phyloP scores from a whole-genome alignment of 2,329 filamentous ascomycete species.

The Trichoderma breve region DNA sequence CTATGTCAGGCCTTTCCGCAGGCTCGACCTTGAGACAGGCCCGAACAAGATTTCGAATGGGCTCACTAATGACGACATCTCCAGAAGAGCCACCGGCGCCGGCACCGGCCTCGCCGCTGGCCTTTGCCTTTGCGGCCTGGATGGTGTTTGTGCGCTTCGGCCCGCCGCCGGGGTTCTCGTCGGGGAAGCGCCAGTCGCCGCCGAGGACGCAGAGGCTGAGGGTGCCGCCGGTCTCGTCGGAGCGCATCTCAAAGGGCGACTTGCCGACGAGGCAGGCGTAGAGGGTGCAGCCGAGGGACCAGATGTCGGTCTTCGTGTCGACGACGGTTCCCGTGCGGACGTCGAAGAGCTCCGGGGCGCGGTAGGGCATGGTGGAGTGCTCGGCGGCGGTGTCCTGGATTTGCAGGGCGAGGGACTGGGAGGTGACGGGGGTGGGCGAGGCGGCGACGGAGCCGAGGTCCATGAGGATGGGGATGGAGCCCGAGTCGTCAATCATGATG shows the following conservation, averaged over 20 bases:
- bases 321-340: slow-evolving; percentile 90
- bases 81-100: slow-evolving; percentile 23
- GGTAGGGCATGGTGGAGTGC: slow-evolving; percentile 97
- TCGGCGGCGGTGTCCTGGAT: slow-evolving; percentile 94
- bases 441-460: slow-evolving; percentile 89
- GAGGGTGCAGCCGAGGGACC: slow-evolving; percentile 95
- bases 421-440: slow-evolving; percentile 85
- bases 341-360: slow-evolving; percentile 95
- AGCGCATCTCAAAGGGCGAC: slow-evolving; percentile 92
- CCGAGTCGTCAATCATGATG: slow-evolving; percentile 96
- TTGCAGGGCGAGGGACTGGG: slow-evolving; percentile 82
- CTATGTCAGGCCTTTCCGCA: slow-evolving; percentile 79
- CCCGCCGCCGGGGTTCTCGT: slow-evolving; percentile 65
- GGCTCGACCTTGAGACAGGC: slow-evolving; percentile 86
- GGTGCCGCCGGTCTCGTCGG: slow-evolving; percentile 92
- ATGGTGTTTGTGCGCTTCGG: slow-evolving; percentile 45
- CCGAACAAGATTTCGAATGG: slow-evolving; percentile 82
- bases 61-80: slow-evolving; percentile 66
- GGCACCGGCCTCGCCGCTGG: slow-evolving; percentile 30
- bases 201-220: slow-evolving; percentile 88
- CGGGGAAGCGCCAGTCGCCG: slow-evolving; percentile 95
- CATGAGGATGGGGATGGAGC: slow-evolving; percentile 89
- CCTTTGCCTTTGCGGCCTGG: slow-evolving; percentile 32
- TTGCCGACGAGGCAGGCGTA: slow-evolving; percentile 97
- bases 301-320: slow-evolving; percentile 97